Base-by-base conservation (phyloP, 2,329 filamentous ascomycete genomes). In the Diplodia seriata region DNA sequence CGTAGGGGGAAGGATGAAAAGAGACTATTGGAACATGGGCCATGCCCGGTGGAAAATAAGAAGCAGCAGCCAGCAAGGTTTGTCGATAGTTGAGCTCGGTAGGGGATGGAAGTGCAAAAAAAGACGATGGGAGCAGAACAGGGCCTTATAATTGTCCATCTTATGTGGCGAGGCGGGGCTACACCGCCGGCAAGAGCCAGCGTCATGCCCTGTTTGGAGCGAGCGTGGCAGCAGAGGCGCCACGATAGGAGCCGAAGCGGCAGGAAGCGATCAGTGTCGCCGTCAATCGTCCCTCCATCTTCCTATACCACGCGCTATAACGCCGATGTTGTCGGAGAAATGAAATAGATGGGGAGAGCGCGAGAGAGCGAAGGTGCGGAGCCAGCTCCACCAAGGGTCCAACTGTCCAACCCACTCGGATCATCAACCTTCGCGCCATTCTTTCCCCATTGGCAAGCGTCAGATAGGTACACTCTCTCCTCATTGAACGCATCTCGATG, bases 121-220 rank as follows among this genome's bases (percentile, higher is more conserved):
- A 26, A 26, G 31, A 9, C 9, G 54, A 36, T 3, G 9, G 40
- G 54, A n/a, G 29, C 26, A 33, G 14, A 23, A 33, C 53, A 9
- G 20, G 53, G 11, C 31, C 18, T 56, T 56, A 56, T 56, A 56
- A 36, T 11, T 56, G 54, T 20, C 54, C 33, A 56, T 56, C 54
- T 56, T 56, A 56, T 56, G 54, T 38, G 33, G 54, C 33, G 31
- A 23, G 20, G 54, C 20, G 18, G 31, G 6, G n/a, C 31, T 26
- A 40, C 20, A 20, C 31, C 36, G 33, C 31, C 20, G 26, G 18
- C 9, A 47, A 20, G 11, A 8, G 43, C n/a, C 43, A 9, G 40
- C 23, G 23, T 33, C 31, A 20, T 20, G 40, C 18, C 18, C 40
- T 47, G 40, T 47, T 47, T 47, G 6, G 40, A 47, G 40, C 40